Conservation (phyloP, 257 asterid genomes). For the Coffea eugenioides region DNA sequence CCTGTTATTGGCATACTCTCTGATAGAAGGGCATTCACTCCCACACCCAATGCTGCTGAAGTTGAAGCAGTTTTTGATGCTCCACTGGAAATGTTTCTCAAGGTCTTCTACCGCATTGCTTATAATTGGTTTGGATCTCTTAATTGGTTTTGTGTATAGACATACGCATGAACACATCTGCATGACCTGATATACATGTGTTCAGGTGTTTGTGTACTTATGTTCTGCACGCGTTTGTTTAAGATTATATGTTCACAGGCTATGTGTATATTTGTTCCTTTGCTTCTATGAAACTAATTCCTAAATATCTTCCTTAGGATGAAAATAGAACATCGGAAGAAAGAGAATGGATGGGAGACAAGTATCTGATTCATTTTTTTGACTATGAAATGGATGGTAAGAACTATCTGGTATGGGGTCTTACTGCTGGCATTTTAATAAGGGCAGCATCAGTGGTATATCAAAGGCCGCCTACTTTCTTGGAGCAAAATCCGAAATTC, state of each 20-base stretch:
- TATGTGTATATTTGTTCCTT: background rate
- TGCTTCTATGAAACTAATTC: background rate
- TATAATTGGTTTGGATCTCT: background rate
- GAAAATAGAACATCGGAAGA: conserved; percentile 75
- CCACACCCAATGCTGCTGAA: conserved; percentile 71
- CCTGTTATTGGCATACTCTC: conserved; percentile 92
- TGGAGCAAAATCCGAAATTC: conserved; percentile 75
- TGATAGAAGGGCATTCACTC: conserved; percentile 58
- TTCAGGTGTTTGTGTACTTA: background rate
- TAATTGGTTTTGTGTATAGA: background rate
- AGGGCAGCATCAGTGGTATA: conserved; percentile 91
- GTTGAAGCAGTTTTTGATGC: conserved; percentile 85
- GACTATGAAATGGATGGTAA: conserved; percentile 52
- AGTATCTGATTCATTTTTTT: conserved; percentile 72
- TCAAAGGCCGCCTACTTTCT: conserved; percentile 72
- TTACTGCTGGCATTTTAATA: conserved; percentile 88
- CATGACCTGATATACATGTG: background rate
- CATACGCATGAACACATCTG: background rate
- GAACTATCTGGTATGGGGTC: conserved; percentile 82
- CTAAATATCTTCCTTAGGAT: conserved; percentile 43
- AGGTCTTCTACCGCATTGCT: conserved; percentile 39
- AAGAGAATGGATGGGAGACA: conserved; percentile 81
- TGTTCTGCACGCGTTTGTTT: background rate
- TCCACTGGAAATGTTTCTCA: conserved; percentile 96
- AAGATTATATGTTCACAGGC: background rate